Evolutionary conservation across 2,329 filamentous ascomycete genomes (phyloP).

Genomic region (Cladosporium sp.): DNA sequence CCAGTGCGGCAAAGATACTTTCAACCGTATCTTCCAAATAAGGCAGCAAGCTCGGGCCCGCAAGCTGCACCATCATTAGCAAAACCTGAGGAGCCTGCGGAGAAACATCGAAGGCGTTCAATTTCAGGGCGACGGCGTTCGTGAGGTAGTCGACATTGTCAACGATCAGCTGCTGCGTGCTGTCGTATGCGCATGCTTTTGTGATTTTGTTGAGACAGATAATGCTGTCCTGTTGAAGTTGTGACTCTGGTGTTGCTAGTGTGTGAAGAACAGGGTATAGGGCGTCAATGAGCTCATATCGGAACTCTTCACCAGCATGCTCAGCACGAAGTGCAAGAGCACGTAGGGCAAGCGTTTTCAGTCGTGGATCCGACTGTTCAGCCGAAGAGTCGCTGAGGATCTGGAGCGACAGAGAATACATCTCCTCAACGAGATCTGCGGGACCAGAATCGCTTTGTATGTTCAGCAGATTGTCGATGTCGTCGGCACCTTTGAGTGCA

Average conservation of each 20-base stretch:
- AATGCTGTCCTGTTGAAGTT: constrained; percentile 78
- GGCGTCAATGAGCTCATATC: constrained; percentile 83
- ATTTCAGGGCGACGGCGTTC: constrained; percentile 83
- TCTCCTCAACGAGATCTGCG: constrained; percentile 54
- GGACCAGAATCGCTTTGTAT: constrained; percentile 37
- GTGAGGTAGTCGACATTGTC: constrained; percentile 96
- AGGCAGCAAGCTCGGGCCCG: constrained; percentile 77
- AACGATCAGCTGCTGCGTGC: constrained; percentile 77
- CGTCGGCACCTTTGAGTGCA: constrained; percentile 53
- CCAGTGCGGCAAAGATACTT: constrained; percentile 89
- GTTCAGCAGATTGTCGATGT: constrained; percentile 69
- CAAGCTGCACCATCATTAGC: constrained; percentile 89
- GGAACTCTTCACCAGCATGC: constrained; percentile 68
- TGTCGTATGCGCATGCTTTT: constrained; percentile 69
- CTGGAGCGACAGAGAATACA: constrained; percentile 69
- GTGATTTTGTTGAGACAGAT: constrained; percentile 81
- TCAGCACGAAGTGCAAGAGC: constrained; percentile 74
- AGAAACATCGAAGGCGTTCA: constrained; percentile 90
- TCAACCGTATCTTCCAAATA: constrained; percentile 90
- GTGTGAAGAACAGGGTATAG: constrained; percentile 91
- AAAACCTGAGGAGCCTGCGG: constrained; percentile 89
- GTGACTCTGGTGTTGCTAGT: constrained; percentile 69
- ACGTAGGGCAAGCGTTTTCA: constrained; percentile 68
- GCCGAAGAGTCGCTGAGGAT: constrained; percentile 53
- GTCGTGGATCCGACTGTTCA: neutral